Evolutionary conservation across 2,329 filamentous ascomycete genomes (phyloP), one percentile per base, ranked within the genome.

Genomic region (Fusarium sp.): DNA sequence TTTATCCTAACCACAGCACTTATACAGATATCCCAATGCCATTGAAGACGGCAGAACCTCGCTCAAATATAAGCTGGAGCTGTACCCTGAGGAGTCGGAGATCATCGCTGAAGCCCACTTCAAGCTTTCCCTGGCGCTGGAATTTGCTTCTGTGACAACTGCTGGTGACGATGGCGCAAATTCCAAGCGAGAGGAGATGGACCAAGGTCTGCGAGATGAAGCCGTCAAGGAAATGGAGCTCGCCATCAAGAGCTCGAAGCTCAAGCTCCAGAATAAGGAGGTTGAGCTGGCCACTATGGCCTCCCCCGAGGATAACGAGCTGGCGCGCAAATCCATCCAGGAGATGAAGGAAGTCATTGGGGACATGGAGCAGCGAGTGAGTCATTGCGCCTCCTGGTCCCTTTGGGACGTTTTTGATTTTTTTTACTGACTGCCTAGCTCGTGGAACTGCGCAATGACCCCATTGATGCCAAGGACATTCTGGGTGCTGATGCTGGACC

Each of bases 31-130:
- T 80, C 87, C 90, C 47, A 92, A 94, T 75, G 96, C 96, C n/a
- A 93, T 98, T 60, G 88, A 90, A 53, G 96, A 99, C 82, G 91
- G 94, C 59, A 91, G 91, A 76, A 90, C 92, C 20, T 91, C 95
- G 3, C 89, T 98, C 55, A 89, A 89, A 45, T 90, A 97, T 78
- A 97, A 97, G 83, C 84, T 93, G 76, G 88, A 93, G 57, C 88
- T 98, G 6, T 95, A 94, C 80, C 89, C 94, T 0, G 88, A 92
- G 56, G 94, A 97, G 71, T 94, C 94, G 20, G 93, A 95, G 77
- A 89, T 97, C 58, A 89, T 98, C 64, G 96, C 96, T 47, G 96
- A 99, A 85, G 96, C 94, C 22, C 95, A 99, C 85, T 99, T 93
- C 86, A 98, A 98, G 84, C 91, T 99, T 32, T 98, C 96, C 1